These are phyloP conservation scores for Medicago ruthenica DNA, from an alignment of 306 rosid species.

Conservation along the genomic window DNA sequence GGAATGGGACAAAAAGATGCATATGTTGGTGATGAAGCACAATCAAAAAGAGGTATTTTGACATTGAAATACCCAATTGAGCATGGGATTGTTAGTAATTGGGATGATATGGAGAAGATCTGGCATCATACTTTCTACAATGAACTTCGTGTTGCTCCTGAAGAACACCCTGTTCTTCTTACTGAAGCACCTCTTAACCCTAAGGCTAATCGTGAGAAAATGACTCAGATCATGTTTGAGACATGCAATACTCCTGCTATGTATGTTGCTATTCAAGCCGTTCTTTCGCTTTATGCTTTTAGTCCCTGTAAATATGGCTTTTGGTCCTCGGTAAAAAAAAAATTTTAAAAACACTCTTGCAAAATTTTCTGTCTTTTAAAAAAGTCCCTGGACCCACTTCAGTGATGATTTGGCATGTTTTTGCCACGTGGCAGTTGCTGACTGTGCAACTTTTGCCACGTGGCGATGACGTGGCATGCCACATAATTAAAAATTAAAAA, in stretches of 20 bases:
- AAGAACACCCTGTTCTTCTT: slow-evolving; percentile 74
- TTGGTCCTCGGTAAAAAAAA: no score
- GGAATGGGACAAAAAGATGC: slow-evolving; percentile 99
- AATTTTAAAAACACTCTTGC: no score
- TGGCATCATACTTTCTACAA: slow-evolving; percentile 64
- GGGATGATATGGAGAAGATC: slow-evolving; percentile 89
- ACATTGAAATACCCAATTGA: slow-evolving; percentile 87
- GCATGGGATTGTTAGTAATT: slow-evolving; percentile 81
- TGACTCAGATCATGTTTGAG: slow-evolving; percentile 64
- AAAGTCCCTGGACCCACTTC: no score
- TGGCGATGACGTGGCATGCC: no score
- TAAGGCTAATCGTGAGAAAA: slow-evolving; percentile 73
- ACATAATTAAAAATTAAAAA: no score
- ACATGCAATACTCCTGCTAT: slow-evolving; percentile 79
- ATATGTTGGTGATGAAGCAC: slow-evolving; percentile 97
- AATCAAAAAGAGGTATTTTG: slow-evolving; percentile 93
- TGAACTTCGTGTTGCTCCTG: slow-evolving; percentile 67
- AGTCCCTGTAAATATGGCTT: no score
- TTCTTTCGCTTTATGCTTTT: slow-evolving; percentile 85
- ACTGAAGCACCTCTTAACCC: slow-evolving; percentile 85
- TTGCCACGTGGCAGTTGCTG: no score
- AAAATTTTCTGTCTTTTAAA: no score
- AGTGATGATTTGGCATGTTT: no score
- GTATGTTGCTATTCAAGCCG: slow-evolving; percentile 84
- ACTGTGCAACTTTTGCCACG: no score